Evolutionary conservation across 257 asterid genomes (phyloP).

Genomic region (Ilex aquifolium): DNA sequence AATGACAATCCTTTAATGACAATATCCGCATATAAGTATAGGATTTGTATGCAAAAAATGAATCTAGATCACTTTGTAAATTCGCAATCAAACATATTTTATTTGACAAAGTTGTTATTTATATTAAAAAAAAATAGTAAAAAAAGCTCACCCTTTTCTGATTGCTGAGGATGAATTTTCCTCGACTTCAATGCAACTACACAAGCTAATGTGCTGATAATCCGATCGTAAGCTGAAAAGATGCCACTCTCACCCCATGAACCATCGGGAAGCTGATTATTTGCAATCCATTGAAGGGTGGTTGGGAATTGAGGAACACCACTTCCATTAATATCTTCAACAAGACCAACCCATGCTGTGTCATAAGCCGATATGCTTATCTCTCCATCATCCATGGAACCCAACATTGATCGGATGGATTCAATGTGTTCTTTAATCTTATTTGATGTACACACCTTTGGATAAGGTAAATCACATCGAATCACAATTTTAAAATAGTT

Average conservation of each 20-base stretch:
- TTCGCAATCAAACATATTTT: no score
- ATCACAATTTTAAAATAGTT: no score
- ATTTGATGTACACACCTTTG: constrained; percentile 14
- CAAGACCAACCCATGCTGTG: constrained; percentile 95
- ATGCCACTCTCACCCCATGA: constrained; percentile 74
- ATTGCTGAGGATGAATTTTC: constrained; percentile 48
- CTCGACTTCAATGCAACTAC: constrained; percentile 68
- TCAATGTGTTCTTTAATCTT: constrained; percentile 25
- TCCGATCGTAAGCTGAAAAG: constrained; percentile 63
- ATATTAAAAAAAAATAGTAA: no score
- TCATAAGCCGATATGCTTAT: constrained; percentile 77
- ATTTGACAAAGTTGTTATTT: no score
- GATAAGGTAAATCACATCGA: not conserved
- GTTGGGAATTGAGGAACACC: constrained; percentile 64
- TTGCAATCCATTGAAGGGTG: constrained; percentile 67
- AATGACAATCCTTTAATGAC: constrained; percentile 42
- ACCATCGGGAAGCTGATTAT: constrained; percentile 72
- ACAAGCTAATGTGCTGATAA: constrained; percentile 76
- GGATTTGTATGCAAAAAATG: no score
- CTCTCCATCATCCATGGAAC: constrained; percentile 75
- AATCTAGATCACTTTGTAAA: no score
- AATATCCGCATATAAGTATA: no score
- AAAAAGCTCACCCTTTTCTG: constrained; percentile 35
- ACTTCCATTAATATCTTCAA: constrained; percentile 40
- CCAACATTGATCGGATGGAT: constrained; percentile 32